A percentile compares a stretch with the other conserved stretches of the same genome.
phyloP scores from a whole-genome alignment of 2,329 filamentous ascomycete species.

The Plectosphaerella plurivora region DNA sequence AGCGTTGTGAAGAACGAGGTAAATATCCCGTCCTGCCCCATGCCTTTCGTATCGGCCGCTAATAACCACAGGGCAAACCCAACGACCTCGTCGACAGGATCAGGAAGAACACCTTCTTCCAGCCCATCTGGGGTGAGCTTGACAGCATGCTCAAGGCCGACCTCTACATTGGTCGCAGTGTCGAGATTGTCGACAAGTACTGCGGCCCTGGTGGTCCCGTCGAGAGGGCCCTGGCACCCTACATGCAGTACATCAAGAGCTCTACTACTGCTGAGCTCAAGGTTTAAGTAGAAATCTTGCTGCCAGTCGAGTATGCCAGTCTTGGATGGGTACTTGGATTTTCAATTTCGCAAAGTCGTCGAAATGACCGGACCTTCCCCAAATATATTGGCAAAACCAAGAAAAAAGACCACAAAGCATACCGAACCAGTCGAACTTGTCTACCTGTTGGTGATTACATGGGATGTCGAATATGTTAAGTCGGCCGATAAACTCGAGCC shows the following conservation, averaged over 20 bases:
- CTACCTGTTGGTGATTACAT: too few relatives aligned
- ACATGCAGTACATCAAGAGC: conserved; percentile 27
- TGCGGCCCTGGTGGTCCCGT: conserved; percentile 33
- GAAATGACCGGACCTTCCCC: too few relatives aligned
- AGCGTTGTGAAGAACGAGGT: conserved; percentile 48
- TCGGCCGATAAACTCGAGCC: too few relatives aligned
- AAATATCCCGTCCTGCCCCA: not conserved
- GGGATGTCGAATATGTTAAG: too few relatives aligned
- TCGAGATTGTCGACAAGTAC: conserved; percentile 39
- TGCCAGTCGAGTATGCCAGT: not conserved
- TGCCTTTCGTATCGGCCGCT: not conserved
- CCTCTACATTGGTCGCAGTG: conserved; percentile 41
- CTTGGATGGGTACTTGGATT: too few relatives aligned
- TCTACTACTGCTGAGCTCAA: conserved; percentile 30
- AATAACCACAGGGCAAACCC: conserved; percentile 22
- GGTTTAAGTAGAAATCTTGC: conserved; percentile 19
- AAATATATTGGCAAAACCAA: too few relatives aligned
- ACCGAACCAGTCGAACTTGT: too few relatives aligned
- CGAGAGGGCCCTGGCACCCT: conserved; percentile 32
- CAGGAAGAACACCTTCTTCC: conserved; percentile 68
- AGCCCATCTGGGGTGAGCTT: conserved; percentile 64
- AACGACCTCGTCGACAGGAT: conserved; percentile 60
- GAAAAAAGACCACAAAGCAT: too few relatives aligned
- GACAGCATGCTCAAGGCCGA: conserved; percentile 63
- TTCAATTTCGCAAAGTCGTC: too few relatives aligned